These are phyloP conservation scores for Hibiscus tridactylites DNA, from an alignment of 345 rosid species.

Conservation along the genomic window DNA sequence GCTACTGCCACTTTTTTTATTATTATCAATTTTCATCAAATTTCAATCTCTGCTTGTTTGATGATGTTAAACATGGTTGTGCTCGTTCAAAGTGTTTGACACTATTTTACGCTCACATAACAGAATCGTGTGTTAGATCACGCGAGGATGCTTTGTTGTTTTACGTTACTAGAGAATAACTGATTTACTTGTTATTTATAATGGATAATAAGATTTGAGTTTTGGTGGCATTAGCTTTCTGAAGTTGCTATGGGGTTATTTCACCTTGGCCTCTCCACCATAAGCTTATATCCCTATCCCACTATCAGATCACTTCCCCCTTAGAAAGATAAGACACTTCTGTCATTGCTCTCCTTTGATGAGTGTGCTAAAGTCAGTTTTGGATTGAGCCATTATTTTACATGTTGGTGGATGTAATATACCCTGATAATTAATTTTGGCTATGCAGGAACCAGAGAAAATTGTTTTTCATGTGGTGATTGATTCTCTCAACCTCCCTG, in stretches of 20 bases:
- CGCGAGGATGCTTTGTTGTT: too few relatives aligned
- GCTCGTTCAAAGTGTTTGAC: not conserved
- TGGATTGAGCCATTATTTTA: not conserved
- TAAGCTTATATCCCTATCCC: too few relatives aligned
- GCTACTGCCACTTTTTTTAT: not conserved
- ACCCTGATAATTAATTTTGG: not conserved
- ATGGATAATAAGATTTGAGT: not conserved
- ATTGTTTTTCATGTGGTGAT: not conserved
- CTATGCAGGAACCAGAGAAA: not conserved
- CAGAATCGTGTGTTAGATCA: not conserved
- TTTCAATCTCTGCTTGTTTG: not conserved
- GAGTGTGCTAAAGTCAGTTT: not conserved
- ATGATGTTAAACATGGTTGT: not conserved
- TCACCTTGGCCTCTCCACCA: too few relatives aligned
- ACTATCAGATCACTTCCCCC: too few relatives aligned
- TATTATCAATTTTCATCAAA: not conserved
- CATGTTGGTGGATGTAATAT: not conserved
- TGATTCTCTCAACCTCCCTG: not conserved
- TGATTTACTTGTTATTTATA: not conserved
- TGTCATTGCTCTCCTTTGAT: not conserved
- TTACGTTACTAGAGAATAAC: not conserved
- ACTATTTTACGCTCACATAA: not conserved
- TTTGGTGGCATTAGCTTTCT: too few relatives aligned
- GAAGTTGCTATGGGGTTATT: too few relatives aligned
- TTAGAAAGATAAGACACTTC: not conserved